Conservation (phyloP, 2,329 filamentous ascomycete species). For the Fusarium musae region DNA sequence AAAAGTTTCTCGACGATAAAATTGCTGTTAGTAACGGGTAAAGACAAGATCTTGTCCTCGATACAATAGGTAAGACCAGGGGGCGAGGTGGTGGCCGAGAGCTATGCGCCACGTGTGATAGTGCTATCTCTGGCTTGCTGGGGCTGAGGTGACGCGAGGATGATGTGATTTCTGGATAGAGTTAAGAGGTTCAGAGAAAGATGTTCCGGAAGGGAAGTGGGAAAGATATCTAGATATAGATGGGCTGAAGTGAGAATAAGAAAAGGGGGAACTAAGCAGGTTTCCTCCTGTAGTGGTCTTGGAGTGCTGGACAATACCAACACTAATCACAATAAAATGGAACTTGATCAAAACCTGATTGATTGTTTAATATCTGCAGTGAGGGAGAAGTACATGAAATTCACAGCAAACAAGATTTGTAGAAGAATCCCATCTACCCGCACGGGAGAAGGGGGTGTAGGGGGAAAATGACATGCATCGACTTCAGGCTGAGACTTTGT, state of each 20-base stretch:
- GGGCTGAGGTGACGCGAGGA: conserved; percentile 8
- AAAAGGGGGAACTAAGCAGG: conserved; percentile 8
- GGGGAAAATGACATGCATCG: conserved; percentile 34
- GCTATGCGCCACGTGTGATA: conserved; percentile 35
- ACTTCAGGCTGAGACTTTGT: conserved; percentile 20
- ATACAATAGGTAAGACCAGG: conserved; percentile 33
- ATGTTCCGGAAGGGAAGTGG: not conserved
- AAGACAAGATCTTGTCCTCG: conserved; percentile 24
- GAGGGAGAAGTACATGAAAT: not conserved
- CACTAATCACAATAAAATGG: conserved; percentile 1
- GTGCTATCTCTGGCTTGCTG: conserved; percentile 16
- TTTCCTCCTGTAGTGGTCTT: not conserved
- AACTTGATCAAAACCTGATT: conserved; percentile 26
- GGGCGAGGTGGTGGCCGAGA: conserved; percentile 27
- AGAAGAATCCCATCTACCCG: conserved; percentile 24
- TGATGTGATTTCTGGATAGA: conserved; percentile 10
- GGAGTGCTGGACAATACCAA: conserved; percentile 21
- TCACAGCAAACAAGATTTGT: conserved; percentile 22
- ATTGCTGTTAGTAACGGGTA: conserved; percentile 18
- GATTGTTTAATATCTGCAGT: conserved; percentile 23
- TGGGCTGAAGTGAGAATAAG: not conserved
- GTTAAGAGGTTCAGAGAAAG: conserved; percentile 1
- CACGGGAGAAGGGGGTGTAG: conserved; percentile 7
- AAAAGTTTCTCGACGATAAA: conserved; percentile 12
- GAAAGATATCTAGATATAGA: conserved; percentile 31